phyloP scores from a whole-genome alignment of 1,139 yeast genomes.

The Taphrina sp. region DNA sequence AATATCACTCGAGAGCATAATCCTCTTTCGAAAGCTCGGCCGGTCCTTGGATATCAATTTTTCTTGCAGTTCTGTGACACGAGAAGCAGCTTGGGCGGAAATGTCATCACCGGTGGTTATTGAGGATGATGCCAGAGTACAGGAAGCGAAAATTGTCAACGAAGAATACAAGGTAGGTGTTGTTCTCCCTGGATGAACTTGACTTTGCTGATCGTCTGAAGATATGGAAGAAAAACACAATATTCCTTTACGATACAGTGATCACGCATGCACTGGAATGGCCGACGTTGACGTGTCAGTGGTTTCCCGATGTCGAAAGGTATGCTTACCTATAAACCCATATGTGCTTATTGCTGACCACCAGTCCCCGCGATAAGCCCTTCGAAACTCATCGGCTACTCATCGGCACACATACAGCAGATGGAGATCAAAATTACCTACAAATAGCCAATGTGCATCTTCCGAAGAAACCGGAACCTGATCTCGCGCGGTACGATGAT shows the following conservation, averaged over 20 bases:
- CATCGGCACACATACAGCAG: conserved; percentile 85
- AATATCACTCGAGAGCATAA: too few species aligned
- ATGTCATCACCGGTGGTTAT: conserved; percentile 2
- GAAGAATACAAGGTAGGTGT: conserved; percentile 23
- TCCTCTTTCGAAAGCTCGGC: too few species aligned
- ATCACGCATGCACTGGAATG: conserved; percentile 65
- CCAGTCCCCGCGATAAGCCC: conserved; percentile 37
- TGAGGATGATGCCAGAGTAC: conserved; percentile 21
- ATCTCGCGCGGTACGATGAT: conserved; percentile 44
- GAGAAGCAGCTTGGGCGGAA: too few species aligned
- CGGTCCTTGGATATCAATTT: too few species aligned
- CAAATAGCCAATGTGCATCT: conserved; percentile 71
- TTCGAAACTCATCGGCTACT: conserved; percentile 49
- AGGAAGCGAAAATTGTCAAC: conserved; percentile 15
- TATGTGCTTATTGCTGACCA: neutral
- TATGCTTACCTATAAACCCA: too few species aligned
- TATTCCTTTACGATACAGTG: conserved; percentile 75
- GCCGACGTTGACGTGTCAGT: conserved; percentile 53
- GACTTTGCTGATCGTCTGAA: conserved; percentile 40
- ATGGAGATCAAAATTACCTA: conserved; percentile 70
- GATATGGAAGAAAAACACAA: conserved; percentile 95
- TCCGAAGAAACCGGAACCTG: conserved; percentile 49
- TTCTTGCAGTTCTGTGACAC: too few species aligned
- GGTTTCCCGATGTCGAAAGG: conserved; percentile 48
- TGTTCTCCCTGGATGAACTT: neutral